Base-by-base conservation (phyloP, 2,329 filamentous ascomycete species). In the Epichloe hybrida region DNA sequence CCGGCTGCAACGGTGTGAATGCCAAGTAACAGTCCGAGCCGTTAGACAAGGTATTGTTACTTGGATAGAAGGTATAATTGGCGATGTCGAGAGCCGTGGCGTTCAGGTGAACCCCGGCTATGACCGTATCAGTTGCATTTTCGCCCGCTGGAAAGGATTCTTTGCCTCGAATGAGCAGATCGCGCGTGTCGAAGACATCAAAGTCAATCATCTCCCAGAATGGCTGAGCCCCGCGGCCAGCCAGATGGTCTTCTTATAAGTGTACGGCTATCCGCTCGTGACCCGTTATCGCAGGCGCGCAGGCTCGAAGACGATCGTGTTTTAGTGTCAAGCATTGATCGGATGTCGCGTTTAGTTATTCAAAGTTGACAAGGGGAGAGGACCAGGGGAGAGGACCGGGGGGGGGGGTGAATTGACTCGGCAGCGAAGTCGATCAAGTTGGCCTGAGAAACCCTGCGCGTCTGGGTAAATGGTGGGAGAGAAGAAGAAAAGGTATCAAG, bases 21-120 rank as follows among this genome's bases (percentile, higher is more conserved):
- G 77, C 73, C 50, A 90, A 72, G 62, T 79, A 77, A 68, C 86
- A 91, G 58, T 73, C 72, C 37, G 83, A 81, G 52, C 72, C 74
- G 62, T 90, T 91, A 56, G 85, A 88, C 39, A 90, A 66, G 1
- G 86, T 89, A 52, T 74, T 70, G 65, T 90, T 90, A 12, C 49
- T 35, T 59, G 70, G 71, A 67, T 83, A 90, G 52, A 83, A 74
- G 3, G 81, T 83, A 67, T 87, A 89, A 66, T 88, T 85, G 72
- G 73, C 86, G 58, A 76, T 60, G 41, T 76, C 61, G 51, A 88
- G 70, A 5, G 79, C 77, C 3, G 82, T 83, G 47, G 77, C 69
- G 63, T 88, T 88, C 70, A 83, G 83, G 62, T 85, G 81, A 17
- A 78, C 66, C 57, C 73, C 74, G 53, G 72, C 74, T 59, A 88